These are phyloP conservation scores for Fraxinus angustifolia DNA, from an alignment of 305 asterid species.

Conservation along the genomic window DNA sequence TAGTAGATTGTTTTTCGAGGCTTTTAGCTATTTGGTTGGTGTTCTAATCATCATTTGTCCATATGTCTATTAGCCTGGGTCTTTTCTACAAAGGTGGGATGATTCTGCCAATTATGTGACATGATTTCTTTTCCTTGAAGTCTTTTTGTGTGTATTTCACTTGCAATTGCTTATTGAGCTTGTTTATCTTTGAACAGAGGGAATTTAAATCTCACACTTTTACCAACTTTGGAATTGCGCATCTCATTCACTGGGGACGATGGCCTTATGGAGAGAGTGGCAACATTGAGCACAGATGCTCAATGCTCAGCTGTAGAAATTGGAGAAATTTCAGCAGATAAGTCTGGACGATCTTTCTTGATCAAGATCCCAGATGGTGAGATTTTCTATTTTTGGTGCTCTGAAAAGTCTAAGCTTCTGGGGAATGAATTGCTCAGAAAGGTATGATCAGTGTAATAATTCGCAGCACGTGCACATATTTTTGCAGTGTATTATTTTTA, in stretches of 20 bases:
- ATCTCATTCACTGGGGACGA: slow-evolving; percentile 80
- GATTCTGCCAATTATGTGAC: not conserved
- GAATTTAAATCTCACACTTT: slow-evolving; percentile 65
- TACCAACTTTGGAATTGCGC: slow-evolving; percentile 85
- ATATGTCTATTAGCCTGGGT: slow-evolving; percentile 4
- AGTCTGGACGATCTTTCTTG: slow-evolving; percentile 76
- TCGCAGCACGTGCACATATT: not conserved
- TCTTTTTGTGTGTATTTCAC: slow-evolving; percentile 6
- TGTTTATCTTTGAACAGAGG: slow-evolving; percentile 57
- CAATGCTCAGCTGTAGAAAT: slow-evolving; percentile 45
- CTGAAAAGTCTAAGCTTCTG: slow-evolving; percentile 70
- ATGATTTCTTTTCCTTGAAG: not conserved
- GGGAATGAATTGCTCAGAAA: slow-evolving; percentile 75
- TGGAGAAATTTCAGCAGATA: slow-evolving; percentile 63
- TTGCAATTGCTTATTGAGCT: slow-evolving; percentile 25
- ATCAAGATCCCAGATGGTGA: slow-evolving; percentile 42
- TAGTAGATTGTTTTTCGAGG: slow-evolving; percentile 1
- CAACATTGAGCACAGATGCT: slow-evolving; percentile 45
- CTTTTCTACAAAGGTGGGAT: not conserved
- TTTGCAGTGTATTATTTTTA: slow-evolving; percentile 6
- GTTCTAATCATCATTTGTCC: not conserved
- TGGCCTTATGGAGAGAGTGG: slow-evolving; percentile 64
- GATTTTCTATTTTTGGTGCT: slow-evolving; percentile 75
- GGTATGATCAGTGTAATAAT: slow-evolving; percentile 39
- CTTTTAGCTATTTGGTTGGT: not conserved